Conservation (phyloP, 768 basidiomycete genomes). For the Tephrocybe sp. region DNA sequence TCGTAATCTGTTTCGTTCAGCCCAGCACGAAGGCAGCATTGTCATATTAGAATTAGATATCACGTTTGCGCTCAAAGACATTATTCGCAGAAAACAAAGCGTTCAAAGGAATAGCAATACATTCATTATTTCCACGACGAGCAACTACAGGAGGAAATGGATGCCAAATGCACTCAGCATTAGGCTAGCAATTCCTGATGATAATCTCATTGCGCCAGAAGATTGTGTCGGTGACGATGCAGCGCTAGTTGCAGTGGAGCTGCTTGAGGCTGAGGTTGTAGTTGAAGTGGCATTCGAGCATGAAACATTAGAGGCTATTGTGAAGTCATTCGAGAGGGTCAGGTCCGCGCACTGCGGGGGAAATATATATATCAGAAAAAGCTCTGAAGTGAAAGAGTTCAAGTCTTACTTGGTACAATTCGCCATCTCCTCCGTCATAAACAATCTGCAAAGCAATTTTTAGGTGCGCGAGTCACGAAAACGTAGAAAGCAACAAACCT, state of each 20-base stretch:
- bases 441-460: conserved; percentile 40
- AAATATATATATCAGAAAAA: conserved; percentile 2
- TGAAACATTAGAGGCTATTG: conserved; percentile 43
- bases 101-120: too few relatives aligned
- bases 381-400: background rate
- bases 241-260: background rate
- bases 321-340: conserved; percentile 56
- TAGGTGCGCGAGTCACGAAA: background rate
- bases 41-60: too few relatives aligned
- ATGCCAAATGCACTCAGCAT: conserved; percentile 1
- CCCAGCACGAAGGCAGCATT: too few relatives aligned
- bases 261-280: conserved; percentile 13
- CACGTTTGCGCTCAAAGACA: too few relatives aligned
- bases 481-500: conserved; percentile 30
- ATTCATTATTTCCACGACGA: too few relatives aligned
- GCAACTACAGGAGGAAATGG: conserved; percentile 1
- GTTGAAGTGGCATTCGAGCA: conserved; percentile 35
- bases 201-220: background rate
- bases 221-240: conserved; percentile 1
- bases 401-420: conserved; percentile 62
- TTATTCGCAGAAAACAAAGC: too few relatives aligned
- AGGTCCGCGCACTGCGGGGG: conserved; percentile 73
- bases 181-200: background rate
- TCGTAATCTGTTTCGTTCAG: too few relatives aligned
- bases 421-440: conserved; percentile 71